Percentiles rank a stretch among this genome's conserved stretches.
Conservation (phyloP, 2,329 filamentous ascomycete genomes). For the Endocalyx cinctus region DNA sequence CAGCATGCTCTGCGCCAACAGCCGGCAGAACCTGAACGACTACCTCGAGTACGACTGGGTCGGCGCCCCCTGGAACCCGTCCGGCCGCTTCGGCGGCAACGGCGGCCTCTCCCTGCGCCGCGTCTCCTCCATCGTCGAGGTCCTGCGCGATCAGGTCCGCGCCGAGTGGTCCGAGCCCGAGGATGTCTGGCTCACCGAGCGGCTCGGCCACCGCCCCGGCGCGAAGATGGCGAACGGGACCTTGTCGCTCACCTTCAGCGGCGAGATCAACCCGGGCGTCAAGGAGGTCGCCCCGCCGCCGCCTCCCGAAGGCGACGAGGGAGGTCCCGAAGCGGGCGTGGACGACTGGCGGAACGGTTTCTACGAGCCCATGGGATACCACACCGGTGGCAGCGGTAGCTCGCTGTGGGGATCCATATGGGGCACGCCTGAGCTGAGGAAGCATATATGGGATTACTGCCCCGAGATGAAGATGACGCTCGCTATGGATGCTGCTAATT, state of each 20-base stretch:
- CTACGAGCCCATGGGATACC: slow-evolving; percentile 57
- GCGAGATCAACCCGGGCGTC: slow-evolving; percentile 41
- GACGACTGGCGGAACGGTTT: slow-evolving; percentile 48
- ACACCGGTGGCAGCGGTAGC: slow-evolving; percentile 46
- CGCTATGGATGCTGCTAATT: slow-evolving; percentile 48
- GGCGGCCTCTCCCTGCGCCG: slow-evolving; percentile 49
- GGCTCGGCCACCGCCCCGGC: slow-evolving; percentile 44
- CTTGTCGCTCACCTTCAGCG: slow-evolving; percentile 43
- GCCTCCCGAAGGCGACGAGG: too few relatives aligned
- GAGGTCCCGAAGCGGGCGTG: too few relatives aligned
- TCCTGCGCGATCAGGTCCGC: slow-evolving; percentile 44
- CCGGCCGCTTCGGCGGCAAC: slow-evolving; percentile 43
- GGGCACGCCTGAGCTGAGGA: slow-evolving; percentile 41
- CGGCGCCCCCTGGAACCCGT: slow-evolving; percentile 44
- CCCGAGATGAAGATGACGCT: slow-evolving; percentile 56
- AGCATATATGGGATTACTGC: slow-evolving; percentile 52
- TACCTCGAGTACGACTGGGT: slow-evolving; percentile 51
- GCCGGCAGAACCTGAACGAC: slow-evolving; percentile 40
- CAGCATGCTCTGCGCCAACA: slow-evolving; percentile 52
- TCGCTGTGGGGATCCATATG: slow-evolving; percentile 43
- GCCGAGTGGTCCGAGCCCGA: slow-evolving; percentile 42
- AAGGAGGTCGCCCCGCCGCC: slow-evolving; percentile 21
- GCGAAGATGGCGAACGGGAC: slow-evolving; percentile 48
- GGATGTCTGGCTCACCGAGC: slow-evolving; percentile 52
- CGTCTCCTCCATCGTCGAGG: slow-evolving; percentile 48